A percentile compares a stretch with the other conserved stretches of the same genome.
These are phyloP conservation scores for Colletotrichum cuscutae DNA, from an alignment of 2,329 filamentous ascomycete genomes.

Conservation along the genomic window DNA sequence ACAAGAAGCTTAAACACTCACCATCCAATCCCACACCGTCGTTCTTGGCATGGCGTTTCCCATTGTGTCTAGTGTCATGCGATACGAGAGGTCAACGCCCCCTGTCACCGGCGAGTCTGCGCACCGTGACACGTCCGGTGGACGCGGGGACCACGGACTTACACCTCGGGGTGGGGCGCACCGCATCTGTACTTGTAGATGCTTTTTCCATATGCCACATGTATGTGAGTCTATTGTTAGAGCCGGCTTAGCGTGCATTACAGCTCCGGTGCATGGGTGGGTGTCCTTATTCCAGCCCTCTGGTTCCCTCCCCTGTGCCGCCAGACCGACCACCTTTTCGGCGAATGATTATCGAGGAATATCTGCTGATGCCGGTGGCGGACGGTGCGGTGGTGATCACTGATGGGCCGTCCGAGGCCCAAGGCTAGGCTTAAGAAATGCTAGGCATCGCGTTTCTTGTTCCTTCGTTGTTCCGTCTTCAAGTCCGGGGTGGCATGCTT, in stretches of 20 bases:
- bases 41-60: slow-evolving; percentile 9
- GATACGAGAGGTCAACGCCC: slow-evolving; percentile 14
- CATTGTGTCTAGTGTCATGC: slow-evolving; percentile 2
- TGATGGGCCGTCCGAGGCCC: background rate
- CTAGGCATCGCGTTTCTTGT: slow-evolving; percentile 5
- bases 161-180: background rate
- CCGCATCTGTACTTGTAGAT: background rate
- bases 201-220: background rate
- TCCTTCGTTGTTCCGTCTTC: background rate
- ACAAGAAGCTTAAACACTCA: slow-evolving; percentile 31
- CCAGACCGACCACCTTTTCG: background rate
- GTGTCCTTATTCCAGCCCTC: background rate
- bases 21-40: slow-evolving; percentile 3
- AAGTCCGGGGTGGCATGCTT: slow-evolving; percentile 1
- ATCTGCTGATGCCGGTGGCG: slow-evolving; percentile 16
- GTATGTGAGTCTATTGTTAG: slow-evolving; percentile 17
- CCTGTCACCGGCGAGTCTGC: background rate
- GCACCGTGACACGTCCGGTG: slow-evolving; percentile 8
- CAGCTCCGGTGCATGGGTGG: slow-evolving; percentile 18
- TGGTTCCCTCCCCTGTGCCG: background rate
- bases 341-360: background rate
- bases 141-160: background rate
- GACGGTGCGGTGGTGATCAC: background rate
- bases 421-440: background rate
- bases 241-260: slow-evolving; percentile 14